Conservation (phyloP, 768 basidiomycete species). For the Mycena albidolilacea region DNA sequence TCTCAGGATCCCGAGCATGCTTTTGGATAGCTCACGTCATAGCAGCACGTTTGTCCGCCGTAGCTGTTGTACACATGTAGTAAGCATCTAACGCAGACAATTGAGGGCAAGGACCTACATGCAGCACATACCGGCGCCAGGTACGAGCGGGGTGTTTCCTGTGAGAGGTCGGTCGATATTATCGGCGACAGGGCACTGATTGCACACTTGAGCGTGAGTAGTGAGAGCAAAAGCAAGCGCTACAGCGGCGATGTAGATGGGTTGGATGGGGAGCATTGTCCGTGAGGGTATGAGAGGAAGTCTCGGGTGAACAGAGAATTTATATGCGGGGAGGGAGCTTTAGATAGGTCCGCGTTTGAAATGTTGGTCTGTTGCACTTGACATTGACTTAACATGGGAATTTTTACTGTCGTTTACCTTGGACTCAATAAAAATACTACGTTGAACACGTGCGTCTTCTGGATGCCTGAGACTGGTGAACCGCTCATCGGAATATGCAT, state of each 20-base stretch:
- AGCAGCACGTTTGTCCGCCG: conserved; percentile 3
- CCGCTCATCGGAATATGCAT: background rate
- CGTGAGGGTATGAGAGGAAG: background rate
- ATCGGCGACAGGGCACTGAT: background rate
- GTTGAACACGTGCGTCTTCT: background rate
- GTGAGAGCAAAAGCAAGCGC: background rate
- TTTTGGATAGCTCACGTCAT: background rate
- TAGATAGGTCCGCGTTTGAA: background rate
- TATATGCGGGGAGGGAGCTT: background rate
- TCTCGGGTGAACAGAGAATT: conserved; percentile 1
- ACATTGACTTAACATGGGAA: background rate
- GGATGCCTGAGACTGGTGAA: background rate
- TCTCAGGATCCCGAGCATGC: background rate
- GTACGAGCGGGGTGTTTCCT: background rate
- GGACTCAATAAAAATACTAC: background rate
- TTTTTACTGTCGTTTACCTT: background rate
- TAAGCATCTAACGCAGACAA: background rate
- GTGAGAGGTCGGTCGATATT: background rate
- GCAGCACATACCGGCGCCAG: conserved; percentile 3
- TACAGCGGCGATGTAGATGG: background rate
- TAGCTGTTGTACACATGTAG: background rate
- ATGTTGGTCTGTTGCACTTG: background rate
- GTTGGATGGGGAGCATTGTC: background rate
- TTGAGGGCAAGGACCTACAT: background rate
- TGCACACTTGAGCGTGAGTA: background rate